phyloP scores from a whole-genome alignment of 2,329 filamentous ascomycete species.

The Diaporthe destruens region DNA sequence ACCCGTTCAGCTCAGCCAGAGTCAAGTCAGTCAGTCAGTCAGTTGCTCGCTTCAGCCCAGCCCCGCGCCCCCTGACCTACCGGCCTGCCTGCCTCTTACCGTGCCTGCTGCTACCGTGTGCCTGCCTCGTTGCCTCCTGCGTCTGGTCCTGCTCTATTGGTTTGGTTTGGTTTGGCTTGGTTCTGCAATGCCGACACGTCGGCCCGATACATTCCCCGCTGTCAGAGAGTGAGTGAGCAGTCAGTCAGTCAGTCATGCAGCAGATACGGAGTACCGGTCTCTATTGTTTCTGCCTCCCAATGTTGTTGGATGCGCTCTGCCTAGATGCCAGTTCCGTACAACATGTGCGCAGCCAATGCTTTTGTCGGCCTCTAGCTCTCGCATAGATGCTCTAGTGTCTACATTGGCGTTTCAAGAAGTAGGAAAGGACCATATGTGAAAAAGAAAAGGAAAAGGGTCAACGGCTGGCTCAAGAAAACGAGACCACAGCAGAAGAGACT shows the following conservation, averaged over 20 bases:
- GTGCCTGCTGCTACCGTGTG: background rate
- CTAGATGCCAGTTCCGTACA: background rate
- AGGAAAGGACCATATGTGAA: background rate
- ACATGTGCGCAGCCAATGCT: background rate
- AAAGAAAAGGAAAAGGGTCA: background rate
- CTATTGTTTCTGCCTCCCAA: background rate
- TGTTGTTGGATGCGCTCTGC: background rate
- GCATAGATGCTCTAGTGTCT: conserved; percentile 21
- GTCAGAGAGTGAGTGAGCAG: background rate
- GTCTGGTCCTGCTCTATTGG: conserved; percentile 14
- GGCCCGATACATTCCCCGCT: conserved; percentile 32
- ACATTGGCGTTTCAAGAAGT: background rate
- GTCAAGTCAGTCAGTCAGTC: conserved; percentile 2
- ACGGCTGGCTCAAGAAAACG: background rate
- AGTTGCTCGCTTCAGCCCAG: conserved; percentile 9
- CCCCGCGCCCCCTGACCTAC: conserved; percentile 13
- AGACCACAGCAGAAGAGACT: background rate
- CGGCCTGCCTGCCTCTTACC: background rate
- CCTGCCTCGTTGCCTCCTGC: background rate
- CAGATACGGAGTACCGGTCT: background rate
- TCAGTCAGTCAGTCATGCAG: background rate
- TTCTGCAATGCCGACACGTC: conserved; percentile 22
- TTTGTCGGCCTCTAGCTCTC: background rate
- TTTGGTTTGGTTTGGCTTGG: background rate
- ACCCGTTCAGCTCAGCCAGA: background rate